Percentiles rank a stretch among this genome's conserved stretches.
Conservation (phyloP, 1,139 yeast species). For the Kodamaea ohmeri region DNA sequence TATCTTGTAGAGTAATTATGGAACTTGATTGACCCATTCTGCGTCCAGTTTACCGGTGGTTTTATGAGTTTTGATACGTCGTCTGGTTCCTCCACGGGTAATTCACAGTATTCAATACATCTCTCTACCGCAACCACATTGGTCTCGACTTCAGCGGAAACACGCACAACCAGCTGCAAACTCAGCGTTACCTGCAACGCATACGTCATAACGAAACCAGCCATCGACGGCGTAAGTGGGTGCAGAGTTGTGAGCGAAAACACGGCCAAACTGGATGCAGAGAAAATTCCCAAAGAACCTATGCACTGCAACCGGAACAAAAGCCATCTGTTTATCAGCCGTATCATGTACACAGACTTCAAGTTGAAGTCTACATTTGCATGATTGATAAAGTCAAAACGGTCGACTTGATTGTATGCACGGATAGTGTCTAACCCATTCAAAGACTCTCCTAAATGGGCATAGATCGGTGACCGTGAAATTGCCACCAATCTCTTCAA, state of each 20-base stretch:
- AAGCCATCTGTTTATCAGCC: slow-evolving; percentile 70
- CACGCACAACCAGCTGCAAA: slow-evolving; percentile 59
- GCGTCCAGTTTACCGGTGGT: slow-evolving; percentile 69
- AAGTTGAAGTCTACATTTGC: slow-evolving; percentile 63
- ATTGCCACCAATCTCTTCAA: slow-evolving; percentile 42
- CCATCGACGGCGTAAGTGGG: slow-evolving; percentile 62
- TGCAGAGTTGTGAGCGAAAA: slow-evolving; percentile 19
- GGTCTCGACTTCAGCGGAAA: slow-evolving; percentile 72
- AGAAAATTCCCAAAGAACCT: slow-evolving; percentile 61
- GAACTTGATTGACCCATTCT: slow-evolving; percentile 67
- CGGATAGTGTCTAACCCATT: slow-evolving; percentile 59
- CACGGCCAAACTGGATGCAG: slow-evolving; percentile 57
- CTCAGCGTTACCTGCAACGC: slow-evolving; percentile 63
- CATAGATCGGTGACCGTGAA: slow-evolving; percentile 55
- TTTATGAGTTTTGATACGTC: slow-evolving; percentile 19
- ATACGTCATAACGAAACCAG: slow-evolving; percentile 73
- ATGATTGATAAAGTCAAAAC: slow-evolving; percentile 55
- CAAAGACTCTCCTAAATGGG: slow-evolving; percentile 61
- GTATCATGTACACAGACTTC: slow-evolving; percentile 53
- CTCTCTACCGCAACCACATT: slow-evolving; percentile 77
- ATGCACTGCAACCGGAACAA: slow-evolving; percentile 65
- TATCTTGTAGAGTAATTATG: slow-evolving; percentile 78
- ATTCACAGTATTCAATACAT: slow-evolving; percentile 65
- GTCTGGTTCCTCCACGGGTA: slow-evolving; percentile 53
- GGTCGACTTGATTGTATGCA: slow-evolving; percentile 51